A percentile compares a stretch with the other conserved stretches of the same genome.
Evolutionary conservation across 345 rosid species (phyloP).

Genomic region (Lepidium africanum): DNA sequence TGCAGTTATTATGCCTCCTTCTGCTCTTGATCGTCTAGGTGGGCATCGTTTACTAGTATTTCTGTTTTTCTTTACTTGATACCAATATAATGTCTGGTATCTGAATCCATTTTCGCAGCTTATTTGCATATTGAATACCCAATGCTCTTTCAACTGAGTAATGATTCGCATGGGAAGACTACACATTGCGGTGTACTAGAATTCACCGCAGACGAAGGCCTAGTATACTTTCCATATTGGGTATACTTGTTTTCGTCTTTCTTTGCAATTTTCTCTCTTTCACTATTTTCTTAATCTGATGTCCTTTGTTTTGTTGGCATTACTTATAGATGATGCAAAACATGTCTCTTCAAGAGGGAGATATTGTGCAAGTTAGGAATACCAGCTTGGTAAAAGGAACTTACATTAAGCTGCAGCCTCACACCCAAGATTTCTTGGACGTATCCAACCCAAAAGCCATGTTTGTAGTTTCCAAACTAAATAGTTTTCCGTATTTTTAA

Average conservation of each 20-base stretch:
- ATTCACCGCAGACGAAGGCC: constrained; percentile 61
- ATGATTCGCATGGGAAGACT: constrained; percentile 30
- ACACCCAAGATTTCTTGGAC: constrained; percentile 54
- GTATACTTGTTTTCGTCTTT: constrained; percentile 22
- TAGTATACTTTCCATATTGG: constrained; percentile 58
- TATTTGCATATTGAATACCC: constrained; percentile 57
- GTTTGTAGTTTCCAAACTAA: constrained; percentile 27
- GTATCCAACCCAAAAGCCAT: constrained; percentile 68
- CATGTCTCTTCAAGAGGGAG: constrained; percentile 64
- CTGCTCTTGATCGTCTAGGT: constrained; percentile 73
- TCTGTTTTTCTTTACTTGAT: background rate
- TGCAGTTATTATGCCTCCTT: constrained; percentile 67
- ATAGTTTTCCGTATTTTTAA: background rate
- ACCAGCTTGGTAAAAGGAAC: constrained; percentile 52
- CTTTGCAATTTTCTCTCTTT: background rate
- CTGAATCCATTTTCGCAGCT: constrained; percentile 30
- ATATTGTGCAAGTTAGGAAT: constrained; percentile 37
- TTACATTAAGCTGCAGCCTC: constrained; percentile 61
- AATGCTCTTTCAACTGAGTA: constrained; percentile 49
- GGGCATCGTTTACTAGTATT: background rate
- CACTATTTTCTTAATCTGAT: background rate
- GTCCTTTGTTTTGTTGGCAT: background rate
- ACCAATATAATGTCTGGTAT: background rate
- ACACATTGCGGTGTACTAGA: constrained; percentile 66
- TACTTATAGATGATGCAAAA: constrained; percentile 59